Conservation (phyloP, 345 rosid genomes). For the Erodium maritimum region DNA sequence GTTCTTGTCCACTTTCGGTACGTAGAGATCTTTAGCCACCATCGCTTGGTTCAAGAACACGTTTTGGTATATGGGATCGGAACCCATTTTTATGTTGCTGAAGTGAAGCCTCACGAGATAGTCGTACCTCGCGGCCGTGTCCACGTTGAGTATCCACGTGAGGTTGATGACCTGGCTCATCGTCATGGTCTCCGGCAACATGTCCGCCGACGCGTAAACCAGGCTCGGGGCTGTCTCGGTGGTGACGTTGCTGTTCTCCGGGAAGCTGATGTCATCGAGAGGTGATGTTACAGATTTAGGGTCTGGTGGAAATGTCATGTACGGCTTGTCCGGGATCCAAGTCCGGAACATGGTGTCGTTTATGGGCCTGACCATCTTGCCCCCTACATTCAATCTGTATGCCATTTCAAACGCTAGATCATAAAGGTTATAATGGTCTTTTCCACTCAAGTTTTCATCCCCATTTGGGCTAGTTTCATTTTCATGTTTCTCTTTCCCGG, state of each 20-base stretch:
- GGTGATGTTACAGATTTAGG: constrained; percentile 22
- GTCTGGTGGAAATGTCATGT: constrained; percentile 48
- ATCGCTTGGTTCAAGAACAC: constrained; percentile 46
- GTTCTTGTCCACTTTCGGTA: constrained; percentile 32
- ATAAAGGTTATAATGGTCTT: constrained; percentile 32
- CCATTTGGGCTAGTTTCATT: too few species aligned
- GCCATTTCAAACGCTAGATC: constrained; percentile 37
- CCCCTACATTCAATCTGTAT: constrained; percentile 66
- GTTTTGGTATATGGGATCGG: constrained; percentile 48
- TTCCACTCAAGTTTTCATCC: too few species aligned
- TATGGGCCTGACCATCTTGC: constrained; percentile 31
- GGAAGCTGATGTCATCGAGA: constrained; percentile 30
- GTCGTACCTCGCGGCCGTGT: constrained; percentile 37
- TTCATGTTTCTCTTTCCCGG: too few species aligned
- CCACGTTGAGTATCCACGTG: constrained; percentile 54
- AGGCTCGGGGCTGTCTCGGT: constrained; percentile 37
- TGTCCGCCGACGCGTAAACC: constrained; percentile 44
- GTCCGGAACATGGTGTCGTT: constrained; percentile 54
- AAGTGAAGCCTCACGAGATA: constrained; percentile 52
- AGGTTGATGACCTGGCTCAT: constrained; percentile 55
- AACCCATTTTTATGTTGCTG: constrained; percentile 72
- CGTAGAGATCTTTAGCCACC: constrained; percentile 37
- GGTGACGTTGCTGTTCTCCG: constrained; percentile 28
- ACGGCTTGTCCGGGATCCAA: constrained; percentile 48
- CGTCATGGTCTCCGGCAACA: constrained; percentile 43